Evolutionary conservation across 2,329 filamentous ascomycete genomes (phyloP).

Genomic region (Diaporthe sp.): DNA sequence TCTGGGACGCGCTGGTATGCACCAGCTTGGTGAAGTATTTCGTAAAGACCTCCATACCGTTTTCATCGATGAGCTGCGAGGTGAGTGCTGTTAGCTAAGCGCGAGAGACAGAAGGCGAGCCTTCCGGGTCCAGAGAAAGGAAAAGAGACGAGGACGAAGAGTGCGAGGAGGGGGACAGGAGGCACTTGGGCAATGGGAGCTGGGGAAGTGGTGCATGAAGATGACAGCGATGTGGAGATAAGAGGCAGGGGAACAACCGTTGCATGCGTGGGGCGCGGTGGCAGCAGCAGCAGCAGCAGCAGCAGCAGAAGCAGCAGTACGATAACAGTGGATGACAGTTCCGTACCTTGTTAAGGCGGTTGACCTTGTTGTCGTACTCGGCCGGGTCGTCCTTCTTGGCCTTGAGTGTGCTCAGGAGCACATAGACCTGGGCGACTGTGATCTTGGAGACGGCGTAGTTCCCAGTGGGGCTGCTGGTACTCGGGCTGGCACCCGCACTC

Average conservation of each 20-base stretch:
- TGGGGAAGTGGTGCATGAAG: neutral
- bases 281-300: neutral
- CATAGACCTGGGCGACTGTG: conserved; percentile 93
- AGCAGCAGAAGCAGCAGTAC: neutral
- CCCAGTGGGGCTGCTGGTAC: conserved; percentile 71
- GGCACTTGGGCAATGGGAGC: neutral
- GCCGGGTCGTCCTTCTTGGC: conserved; percentile 87
- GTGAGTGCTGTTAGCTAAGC: neutral
- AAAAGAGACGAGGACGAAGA: neutral
- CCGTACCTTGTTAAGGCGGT: conserved; percentile 90
- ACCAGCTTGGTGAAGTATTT: conserved; percentile 96
- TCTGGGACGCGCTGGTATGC: conserved; percentile 88
- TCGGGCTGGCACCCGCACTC: conserved; percentile 70
- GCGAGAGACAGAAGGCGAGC: neutral
- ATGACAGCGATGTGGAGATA: neutral
- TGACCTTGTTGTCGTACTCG: conserved; percentile 93
- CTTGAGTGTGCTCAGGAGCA: conserved; percentile 93
- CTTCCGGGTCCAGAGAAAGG: neutral
- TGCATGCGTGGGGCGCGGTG: conserved; percentile 3
- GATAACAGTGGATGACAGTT: neutral
- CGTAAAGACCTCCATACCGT: conserved; percentile 99
- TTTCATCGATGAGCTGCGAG: conserved; percentile 88
- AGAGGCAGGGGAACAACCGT: conserved; percentile 4
- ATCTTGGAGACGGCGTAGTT: conserved; percentile 85
- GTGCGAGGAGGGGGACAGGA: neutral